Evolutionary conservation across 306 rosid genomes (phyloP).

Genomic region (Prunus campanulata): DNA sequence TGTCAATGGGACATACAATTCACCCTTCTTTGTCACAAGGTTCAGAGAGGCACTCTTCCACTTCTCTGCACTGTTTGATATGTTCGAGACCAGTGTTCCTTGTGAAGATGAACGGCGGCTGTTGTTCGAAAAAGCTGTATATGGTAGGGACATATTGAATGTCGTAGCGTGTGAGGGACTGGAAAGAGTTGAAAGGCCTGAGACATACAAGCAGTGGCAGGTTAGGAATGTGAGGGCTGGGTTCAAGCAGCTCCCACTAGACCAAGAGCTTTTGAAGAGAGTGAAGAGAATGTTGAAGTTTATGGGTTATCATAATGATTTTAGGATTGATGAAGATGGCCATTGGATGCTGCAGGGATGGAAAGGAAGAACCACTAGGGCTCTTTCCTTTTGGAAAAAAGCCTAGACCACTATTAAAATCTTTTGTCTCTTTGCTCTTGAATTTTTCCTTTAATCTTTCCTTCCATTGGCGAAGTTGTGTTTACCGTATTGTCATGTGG

Average conservation of each 20-base stretch:
- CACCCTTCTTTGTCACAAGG: slow-evolving; percentile 29
- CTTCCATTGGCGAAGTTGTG: not conserved
- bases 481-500: not conserved
- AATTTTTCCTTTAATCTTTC: not conserved
- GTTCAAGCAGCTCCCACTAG: slow-evolving; percentile 30
- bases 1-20: slow-evolving; percentile 26
- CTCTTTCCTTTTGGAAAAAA: slow-evolving; percentile 32
- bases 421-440: not conserved
- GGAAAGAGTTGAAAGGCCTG: slow-evolving; percentile 41
- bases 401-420: not conserved
- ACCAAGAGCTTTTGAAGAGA: slow-evolving; percentile 11
- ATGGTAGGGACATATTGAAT: slow-evolving; percentile 26
- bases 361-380: slow-evolving; percentile 25
- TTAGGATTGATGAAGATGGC: slow-evolving; percentile 24
- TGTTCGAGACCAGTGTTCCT: slow-evolving; percentile 9
- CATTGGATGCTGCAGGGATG: slow-evolving; percentile 38
- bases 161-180: slow-evolving; percentile 36
- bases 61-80: slow-evolving; percentile 24
- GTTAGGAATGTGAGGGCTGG: slow-evolving; percentile 29
- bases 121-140: slow-evolving; percentile 24
- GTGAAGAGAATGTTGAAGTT: slow-evolving; percentile 3
- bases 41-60: slow-evolving; percentile 25
- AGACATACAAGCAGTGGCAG: slow-evolving; percentile 35
- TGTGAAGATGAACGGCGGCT: slow-evolving; percentile 18
- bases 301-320: slow-evolving; percentile 25